These are phyloP conservation scores for Cutaneotrichosporon cutaneum DNA, from an alignment of 1,284 basidiomycete genomes.

Conservation along the genomic window DNA sequence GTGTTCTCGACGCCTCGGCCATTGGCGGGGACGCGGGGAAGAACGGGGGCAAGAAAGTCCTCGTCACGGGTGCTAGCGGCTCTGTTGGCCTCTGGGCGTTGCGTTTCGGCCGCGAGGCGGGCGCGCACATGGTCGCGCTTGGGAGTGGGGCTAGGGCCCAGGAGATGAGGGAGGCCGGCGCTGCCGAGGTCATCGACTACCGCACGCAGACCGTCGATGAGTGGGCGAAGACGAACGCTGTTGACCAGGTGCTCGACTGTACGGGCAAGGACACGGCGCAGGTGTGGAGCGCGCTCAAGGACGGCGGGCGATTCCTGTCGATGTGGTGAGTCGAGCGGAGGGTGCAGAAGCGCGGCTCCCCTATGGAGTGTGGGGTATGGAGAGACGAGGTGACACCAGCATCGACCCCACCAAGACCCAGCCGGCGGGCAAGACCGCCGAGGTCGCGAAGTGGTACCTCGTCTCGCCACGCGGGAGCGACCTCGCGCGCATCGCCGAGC, in stretches of 20 bases:
- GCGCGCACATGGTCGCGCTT: conserved; percentile 12
- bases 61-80: conserved; percentile 17
- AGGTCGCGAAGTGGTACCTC: conserved; percentile 22
- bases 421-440: conserved; percentile 7
- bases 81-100: conserved; percentile 19
- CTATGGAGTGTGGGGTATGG: too few relatives aligned
- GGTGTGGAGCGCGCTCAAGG: conserved; percentile 18
- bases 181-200: conserved; percentile 18
- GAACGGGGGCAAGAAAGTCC: conserved; percentile 4
- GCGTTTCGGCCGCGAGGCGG: conserved; percentile 8
- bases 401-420: conserved; percentile 10
- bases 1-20: conserved; percentile 9
- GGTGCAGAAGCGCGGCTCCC: too few relatives aligned
- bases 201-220: background rate
- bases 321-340: conserved; percentile 13
- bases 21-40: background rate
- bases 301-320: conserved; percentile 16
- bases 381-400: background rate
- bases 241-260: conserved; percentile 22
- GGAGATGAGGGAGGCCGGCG: conserved; percentile 7
- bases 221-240: conserved; percentile 4
- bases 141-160: background rate
- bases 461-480: conserved; percentile 21
- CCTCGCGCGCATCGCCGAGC: conserved; percentile 13
- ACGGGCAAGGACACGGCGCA: conserved; percentile 9